phyloP scores from a whole-genome alignment of 169 alveolate genomes.

The Babesia ovata region DNA sequence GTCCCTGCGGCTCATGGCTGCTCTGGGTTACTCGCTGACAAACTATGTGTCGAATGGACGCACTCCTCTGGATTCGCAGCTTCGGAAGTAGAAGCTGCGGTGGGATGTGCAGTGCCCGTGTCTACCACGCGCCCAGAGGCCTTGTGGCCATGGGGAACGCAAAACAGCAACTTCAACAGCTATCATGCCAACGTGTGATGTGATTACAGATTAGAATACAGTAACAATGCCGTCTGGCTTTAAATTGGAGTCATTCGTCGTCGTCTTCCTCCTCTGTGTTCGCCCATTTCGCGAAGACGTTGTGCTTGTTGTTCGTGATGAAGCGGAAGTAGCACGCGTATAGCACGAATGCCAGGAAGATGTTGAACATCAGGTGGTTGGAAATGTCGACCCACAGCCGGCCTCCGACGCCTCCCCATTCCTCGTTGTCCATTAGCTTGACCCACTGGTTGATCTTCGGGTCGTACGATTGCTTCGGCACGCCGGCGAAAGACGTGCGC shows the following conservation, averaged over 20 bases:
- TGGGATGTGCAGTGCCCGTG: constrained; percentile 1
- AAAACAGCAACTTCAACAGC: not conserved
- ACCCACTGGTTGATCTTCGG: constrained; percentile 78
- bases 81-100: not conserved
- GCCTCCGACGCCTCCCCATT: constrained; percentile 82
- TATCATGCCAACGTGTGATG: not conserved
- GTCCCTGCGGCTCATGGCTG: constrained; percentile 1
- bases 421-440: constrained; percentile 79
- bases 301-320: constrained; percentile 75
- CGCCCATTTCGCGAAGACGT: constrained; percentile 78
- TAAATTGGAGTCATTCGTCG: not conserved
- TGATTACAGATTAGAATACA: constrained; percentile 3
- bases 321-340: constrained; percentile 72
- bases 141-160: not conserved
- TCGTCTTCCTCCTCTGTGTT: constrained; percentile 61
- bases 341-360: constrained; percentile 73
- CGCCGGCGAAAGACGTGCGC: constrained; percentile 77
- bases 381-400: constrained; percentile 75
- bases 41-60: not conserved
- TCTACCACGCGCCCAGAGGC: not conserved
- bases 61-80: not conserved
- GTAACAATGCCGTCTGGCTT: not conserved
- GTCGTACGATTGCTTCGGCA: constrained; percentile 76
- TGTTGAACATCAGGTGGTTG: constrained; percentile 67
- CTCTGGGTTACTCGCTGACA: not conserved